These are phyloP conservation scores for Hymenotorrendiella dingleyae DNA, from an alignment of 2,329 filamentous ascomycete genomes.

Conservation along the genomic window DNA sequence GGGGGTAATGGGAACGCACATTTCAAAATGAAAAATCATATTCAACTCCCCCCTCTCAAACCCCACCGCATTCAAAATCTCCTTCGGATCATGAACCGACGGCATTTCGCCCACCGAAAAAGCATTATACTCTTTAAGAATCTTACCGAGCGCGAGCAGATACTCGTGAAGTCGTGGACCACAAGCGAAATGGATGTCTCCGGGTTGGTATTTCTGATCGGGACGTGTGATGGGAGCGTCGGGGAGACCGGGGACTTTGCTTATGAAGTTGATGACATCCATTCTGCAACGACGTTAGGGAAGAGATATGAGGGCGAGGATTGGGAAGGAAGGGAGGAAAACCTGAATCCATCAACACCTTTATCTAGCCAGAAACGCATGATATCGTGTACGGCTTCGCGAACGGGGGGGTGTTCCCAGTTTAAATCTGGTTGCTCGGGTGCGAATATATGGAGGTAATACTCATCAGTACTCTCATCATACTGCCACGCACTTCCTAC, in stretches of 20 bases:
- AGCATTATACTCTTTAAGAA: slow-evolving; percentile 42
- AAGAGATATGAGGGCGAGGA: background rate
- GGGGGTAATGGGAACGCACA: slow-evolving; percentile 33
- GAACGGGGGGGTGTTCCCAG: slow-evolving; percentile 63
- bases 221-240: slow-evolving; percentile 40
- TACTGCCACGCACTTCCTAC: slow-evolving; percentile 45
- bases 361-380: slow-evolving; percentile 71
- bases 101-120: slow-evolving; percentile 48
- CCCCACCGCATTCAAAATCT: slow-evolving; percentile 48
- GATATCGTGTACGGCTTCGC: slow-evolving; percentile 61
- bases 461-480: slow-evolving; percentile 45
- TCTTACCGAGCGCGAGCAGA: slow-evolving; percentile 40
- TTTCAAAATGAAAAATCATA: slow-evolving; percentile 71
- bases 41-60: slow-evolving; percentile 54
- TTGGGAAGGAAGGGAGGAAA: background rate
- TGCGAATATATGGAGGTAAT: slow-evolving; percentile 58
- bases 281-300: slow-evolving; percentile 36
- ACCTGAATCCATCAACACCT: slow-evolving; percentile 47
- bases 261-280: slow-evolving; percentile 64
- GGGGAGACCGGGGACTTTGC: slow-evolving; percentile 51
- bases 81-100: slow-evolving; percentile 38
- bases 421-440: slow-evolving; percentile 71
- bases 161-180: slow-evolving; percentile 54
- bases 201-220: slow-evolving; percentile 43
- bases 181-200: slow-evolving; percentile 45